Evolutionary conservation across 257 asterid genomes (phyloP).

Genomic region (Anisodus tanguticus): DNA sequence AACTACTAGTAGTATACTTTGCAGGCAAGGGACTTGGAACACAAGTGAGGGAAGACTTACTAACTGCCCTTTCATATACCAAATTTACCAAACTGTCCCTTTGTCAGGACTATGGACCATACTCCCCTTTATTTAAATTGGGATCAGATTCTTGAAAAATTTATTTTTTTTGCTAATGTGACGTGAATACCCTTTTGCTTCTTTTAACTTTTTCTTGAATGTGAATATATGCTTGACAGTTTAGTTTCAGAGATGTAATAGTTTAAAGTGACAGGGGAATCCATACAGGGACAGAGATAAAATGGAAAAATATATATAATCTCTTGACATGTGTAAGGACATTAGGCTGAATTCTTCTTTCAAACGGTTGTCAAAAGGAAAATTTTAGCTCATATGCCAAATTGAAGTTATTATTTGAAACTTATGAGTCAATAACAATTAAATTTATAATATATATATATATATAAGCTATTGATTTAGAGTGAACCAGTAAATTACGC

Average conservation of each 20-base stretch:
- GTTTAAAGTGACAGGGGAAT: not conserved
- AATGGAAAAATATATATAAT: not conserved
- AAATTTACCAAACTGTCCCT: constrained; percentile 73
- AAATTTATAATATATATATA: no score
- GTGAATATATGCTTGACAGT: constrained; percentile 14
- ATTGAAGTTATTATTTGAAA: no score
- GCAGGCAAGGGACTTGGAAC: constrained; percentile 88
- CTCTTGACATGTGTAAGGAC: not conserved
- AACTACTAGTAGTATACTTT: constrained; percentile 58
- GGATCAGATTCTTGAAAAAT: not conserved
- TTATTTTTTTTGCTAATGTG: not conserved
- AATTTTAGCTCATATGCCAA: not conserved
- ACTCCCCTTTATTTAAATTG: not conserved
- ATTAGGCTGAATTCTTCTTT: not conserved
- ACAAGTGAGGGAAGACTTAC: constrained; percentile 71
- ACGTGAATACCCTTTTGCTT: constrained; percentile 27
- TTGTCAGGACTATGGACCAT: constrained; percentile 37
- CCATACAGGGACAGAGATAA: constrained; percentile 9
- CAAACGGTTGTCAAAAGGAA: not conserved
- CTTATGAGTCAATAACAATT: no score
- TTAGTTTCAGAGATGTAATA: constrained; percentile 18
- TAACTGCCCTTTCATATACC: constrained; percentile 46
- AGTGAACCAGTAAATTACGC: no score
- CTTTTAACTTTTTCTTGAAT: not conserved
- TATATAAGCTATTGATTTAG: no score